Evolutionary conservation across 306 rosid species (phyloP).

Genomic region (Leucaena leucocephala): DNA sequence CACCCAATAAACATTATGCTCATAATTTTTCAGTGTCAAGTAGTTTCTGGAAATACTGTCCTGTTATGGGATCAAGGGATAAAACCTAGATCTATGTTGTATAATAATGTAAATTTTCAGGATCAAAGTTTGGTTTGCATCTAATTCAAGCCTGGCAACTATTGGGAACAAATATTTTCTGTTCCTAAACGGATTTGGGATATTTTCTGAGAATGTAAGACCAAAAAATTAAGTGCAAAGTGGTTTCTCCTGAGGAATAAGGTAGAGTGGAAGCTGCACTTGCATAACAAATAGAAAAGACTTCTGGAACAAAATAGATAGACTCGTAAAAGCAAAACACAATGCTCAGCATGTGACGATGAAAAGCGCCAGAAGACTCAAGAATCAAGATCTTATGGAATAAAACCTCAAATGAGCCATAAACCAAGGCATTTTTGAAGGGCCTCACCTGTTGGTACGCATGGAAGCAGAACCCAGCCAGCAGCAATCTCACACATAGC

Average conservation of each 20-base stretch:
- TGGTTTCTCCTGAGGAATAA: background rate
- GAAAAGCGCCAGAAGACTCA: background rate
- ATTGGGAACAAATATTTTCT: background rate
- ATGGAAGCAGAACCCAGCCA: constrained; percentile 77
- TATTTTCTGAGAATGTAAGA: background rate
- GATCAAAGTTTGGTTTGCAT: background rate
- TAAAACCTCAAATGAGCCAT: background rate
- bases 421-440: constrained; percentile 22
- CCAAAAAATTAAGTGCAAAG: background rate
- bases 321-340: background rate
- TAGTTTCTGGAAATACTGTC: background rate
- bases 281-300: background rate
- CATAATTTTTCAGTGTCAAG: background rate
- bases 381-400: background rate
- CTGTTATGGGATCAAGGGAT: background rate
- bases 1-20: background rate
- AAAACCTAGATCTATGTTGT: background rate
- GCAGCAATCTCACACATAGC: constrained; percentile 57
- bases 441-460: constrained; percentile 70
- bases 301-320: background rate
- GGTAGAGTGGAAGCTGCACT: background rate
- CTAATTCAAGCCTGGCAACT: background rate
- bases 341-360: background rate
- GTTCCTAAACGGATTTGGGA: constrained; percentile 4
- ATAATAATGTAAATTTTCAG: background rate